Base-by-base conservation (phyloP, 169 alveolate species). In the Besnoitia besnoiti region DNA sequence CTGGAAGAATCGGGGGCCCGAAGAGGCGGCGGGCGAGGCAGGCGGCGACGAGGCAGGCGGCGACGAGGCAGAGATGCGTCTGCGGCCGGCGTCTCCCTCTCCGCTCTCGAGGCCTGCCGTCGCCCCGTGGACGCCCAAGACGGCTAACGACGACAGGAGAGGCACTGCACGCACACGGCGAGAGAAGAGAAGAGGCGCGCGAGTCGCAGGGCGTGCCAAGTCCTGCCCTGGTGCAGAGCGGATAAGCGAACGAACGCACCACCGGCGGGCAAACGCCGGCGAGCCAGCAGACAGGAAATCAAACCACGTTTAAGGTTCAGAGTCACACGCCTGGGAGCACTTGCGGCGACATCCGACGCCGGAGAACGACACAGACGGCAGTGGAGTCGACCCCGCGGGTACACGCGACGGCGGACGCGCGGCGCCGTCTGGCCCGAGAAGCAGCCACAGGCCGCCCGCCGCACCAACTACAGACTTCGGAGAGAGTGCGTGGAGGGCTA, bases 81-180 rank as follows among this genome's bases (percentile, higher is more conserved):
- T 16, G n/a, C 24, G 67, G n/a, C 14, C n/a, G 67, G 24, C 14
- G 67, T 51, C 24, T 14, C 67, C 67, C 14, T 14, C 24, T 24
- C 14, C n/a, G 24, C 39, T 24, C 82, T 30, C 62, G 55, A 3
- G 8, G 47, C 47, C 4, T 10, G 33, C 40, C 40, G 33, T 12
- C 37, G 90, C 35, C 7, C 27, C 35, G 67, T 30, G 24, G 39
- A 27, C 46, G 27, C 92, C 92, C 47, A 76, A 46, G n/a, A 30
- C 59, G 33, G 55, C 50, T 35, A 87, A 33, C 12, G 92, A 87
- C 12, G 92, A 87, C 73, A 87, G 85, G 3, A 87, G 85, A n/a
- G 92, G 92, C 84, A 87, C 92, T 87, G 92, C n/a, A 85, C 82
- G 27, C 82, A 59, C 7, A 51, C 77, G 47, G n/a, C 8, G 67